A percentile compares a stretch with the other conserved stretches of the same genome.
Conservation (phyloP, 352 stramenopile species). For the Globisporangium orthogonon region DNA sequence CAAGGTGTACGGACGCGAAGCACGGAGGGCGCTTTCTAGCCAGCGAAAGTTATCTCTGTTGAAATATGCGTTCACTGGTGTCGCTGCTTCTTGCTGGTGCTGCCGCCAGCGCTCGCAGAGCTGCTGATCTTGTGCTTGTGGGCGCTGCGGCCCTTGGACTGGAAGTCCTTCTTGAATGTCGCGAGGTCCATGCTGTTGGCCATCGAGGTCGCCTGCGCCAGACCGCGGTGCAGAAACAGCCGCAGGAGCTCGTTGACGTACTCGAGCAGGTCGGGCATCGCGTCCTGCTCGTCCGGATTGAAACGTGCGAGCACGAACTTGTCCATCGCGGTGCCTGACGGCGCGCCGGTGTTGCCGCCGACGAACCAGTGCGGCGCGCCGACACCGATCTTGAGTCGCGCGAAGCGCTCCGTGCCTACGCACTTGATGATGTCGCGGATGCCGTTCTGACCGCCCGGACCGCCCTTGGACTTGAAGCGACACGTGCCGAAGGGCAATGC, state of each 20-base stretch:
- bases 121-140: conserved; percentile 11
- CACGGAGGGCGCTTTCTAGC: no score
- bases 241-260: conserved; percentile 77
- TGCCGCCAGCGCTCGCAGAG: not conserved
- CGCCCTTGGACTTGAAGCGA: conserved; percentile 76
- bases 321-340: conserved; percentile 75
- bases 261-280: conserved; percentile 44
- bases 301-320: conserved; percentile 79
- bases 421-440: conserved; percentile 85
- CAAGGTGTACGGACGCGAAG: no score
- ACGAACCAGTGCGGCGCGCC: conserved; percentile 76
- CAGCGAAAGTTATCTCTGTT: not conserved
- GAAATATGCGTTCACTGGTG: not conserved
- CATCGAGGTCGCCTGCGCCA: conserved; percentile 59
- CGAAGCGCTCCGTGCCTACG: conserved; percentile 71
- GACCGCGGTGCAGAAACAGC: conserved; percentile 72
- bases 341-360: conserved; percentile 52
- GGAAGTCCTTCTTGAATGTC: conserved; percentile 38
- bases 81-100: conserved; percentile 1
- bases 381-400: conserved; percentile 75
- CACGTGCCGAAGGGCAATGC: conserved; percentile 74
- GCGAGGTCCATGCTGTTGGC: conserved; percentile 78
- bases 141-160: not conserved
- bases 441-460: conserved; percentile 75
- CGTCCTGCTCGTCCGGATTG: conserved; percentile 72